Evolutionary conservation across 106 monocot genomes (phyloP).

Genomic region (Dendrobium huoshanense): DNA sequence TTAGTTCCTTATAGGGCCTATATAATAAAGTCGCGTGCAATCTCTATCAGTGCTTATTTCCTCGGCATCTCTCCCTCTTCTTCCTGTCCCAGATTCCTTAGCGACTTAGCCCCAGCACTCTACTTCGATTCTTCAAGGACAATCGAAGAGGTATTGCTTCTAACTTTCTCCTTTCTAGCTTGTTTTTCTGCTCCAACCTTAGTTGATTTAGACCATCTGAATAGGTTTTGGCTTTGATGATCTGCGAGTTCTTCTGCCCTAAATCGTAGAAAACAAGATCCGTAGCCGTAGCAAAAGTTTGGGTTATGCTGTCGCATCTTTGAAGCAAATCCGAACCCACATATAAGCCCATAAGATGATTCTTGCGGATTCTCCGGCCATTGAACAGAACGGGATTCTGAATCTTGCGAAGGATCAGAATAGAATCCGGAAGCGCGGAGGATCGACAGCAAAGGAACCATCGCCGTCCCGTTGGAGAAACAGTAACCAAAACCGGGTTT

Average conservation of each 20-base stretch:
- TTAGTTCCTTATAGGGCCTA: background rate
- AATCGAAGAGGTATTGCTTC: background rate
- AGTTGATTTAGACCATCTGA: background rate
- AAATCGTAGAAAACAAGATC: background rate
- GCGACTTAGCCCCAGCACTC: background rate
- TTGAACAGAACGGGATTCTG: background rate
- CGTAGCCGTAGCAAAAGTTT: background rate
- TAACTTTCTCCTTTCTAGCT: background rate
- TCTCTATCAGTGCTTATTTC: background rate
- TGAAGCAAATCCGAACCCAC: background rate
- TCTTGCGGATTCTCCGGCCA: background rate
- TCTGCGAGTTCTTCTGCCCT: background rate
- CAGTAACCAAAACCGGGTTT: conserved; percentile 23
- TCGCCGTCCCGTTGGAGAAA: conserved; percentile 23
- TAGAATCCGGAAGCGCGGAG: conserved; percentile 6
- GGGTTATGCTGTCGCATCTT: background rate
- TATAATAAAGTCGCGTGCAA: background rate
- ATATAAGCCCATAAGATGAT: background rate
- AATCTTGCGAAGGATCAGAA: conserved; percentile 3
- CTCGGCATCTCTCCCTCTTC: background rate
- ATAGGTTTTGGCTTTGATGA: background rate
- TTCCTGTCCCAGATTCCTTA: background rate
- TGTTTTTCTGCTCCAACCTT: background rate
- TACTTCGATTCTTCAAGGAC: background rate
- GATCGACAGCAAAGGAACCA: background rate